phyloP scores from a whole-genome alignment of 768 basidiomycete species.

The Amanita fuliginea region DNA sequence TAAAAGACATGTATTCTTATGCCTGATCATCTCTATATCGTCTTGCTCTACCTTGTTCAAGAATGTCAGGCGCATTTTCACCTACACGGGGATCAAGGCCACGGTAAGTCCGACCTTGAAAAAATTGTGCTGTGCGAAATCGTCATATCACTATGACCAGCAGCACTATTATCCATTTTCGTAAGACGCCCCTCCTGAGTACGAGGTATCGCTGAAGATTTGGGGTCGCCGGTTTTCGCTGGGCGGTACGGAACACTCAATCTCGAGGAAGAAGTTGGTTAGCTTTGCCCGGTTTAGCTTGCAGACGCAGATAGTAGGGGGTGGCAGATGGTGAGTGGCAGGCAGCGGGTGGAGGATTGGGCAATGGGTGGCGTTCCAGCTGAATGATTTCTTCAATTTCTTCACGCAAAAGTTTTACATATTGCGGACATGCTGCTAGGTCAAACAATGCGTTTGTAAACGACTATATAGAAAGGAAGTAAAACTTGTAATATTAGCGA shows the following conservation, averaged over 20 bases:
- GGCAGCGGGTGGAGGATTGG: no score
- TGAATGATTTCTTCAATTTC: no score
- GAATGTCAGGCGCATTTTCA: slow-evolving; percentile 62
- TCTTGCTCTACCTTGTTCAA: slow-evolving; percentile 86
- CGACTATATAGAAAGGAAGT: no score
- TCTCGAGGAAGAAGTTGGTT: slow-evolving; percentile 87
- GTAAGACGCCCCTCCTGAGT: slow-evolving; percentile 54
- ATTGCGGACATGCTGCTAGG: no score
- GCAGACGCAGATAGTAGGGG: slow-evolving; percentile 89
- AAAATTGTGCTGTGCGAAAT: slow-evolving; percentile 43
- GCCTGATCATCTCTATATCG: slow-evolving; percentile 60
- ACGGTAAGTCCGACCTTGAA: slow-evolving; percentile 63
- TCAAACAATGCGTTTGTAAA: no score
- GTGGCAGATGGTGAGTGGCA: no score
- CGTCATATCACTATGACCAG: slow-evolving; percentile 20
- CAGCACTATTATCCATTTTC: slow-evolving; percentile 55
- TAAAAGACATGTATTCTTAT: not conserved
- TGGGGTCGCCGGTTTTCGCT: slow-evolving; percentile 8
- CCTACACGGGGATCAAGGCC: slow-evolving; percentile 76
- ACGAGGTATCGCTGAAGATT: slow-evolving; percentile 36
- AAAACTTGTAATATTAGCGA: no score
- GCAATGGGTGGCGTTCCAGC: no score
- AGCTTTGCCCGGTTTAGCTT: slow-evolving; percentile 92
- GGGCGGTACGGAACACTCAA: slow-evolving; percentile 78
- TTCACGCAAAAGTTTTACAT: no score